Conservation (phyloP, 257 asterid genomes). For the Nicotiana paniculata region DNA sequence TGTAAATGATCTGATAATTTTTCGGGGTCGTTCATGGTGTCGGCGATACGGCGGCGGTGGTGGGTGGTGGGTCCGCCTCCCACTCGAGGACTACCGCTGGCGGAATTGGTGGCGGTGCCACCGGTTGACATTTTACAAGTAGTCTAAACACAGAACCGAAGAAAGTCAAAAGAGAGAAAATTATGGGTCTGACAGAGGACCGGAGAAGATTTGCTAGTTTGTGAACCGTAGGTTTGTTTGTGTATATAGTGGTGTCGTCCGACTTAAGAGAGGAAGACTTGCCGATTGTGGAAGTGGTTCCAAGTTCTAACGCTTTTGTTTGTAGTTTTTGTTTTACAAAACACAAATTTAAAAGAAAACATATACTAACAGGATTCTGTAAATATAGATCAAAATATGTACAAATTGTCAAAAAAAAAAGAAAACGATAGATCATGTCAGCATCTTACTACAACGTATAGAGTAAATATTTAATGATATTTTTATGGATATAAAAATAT, state of each 20-base stretch:
- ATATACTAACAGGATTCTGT: no score
- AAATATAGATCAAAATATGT: no score
- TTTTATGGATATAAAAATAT: no score
- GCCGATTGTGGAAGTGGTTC: no score
- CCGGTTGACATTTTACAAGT: constrained; percentile 42
- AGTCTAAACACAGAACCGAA: neutral
- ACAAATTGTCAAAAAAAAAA: no score
- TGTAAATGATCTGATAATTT: constrained; percentile 26
- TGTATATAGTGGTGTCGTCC: neutral
- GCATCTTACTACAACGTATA: no score
- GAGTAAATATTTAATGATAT: no score
- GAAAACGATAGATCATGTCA: no score
- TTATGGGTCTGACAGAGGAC: neutral
- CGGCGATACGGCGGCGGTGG: constrained; percentile 71
- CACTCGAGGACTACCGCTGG: constrained; percentile 14
- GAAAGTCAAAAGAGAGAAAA: neutral
- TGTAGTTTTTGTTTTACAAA: no score
- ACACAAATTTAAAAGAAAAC: no score
- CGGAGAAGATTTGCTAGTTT: neutral
- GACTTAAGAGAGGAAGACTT: no score
- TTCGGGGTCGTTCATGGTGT: constrained; percentile 28
- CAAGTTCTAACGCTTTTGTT: no score
- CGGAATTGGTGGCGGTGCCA: constrained; percentile 31
- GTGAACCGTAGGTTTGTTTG: neutral
- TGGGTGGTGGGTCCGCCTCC: constrained; percentile 27